These are phyloP conservation scores for Yamadazyma buinensis DNA, from an alignment of 1,139 yeast genomes.

Conservation along the genomic window DNA sequence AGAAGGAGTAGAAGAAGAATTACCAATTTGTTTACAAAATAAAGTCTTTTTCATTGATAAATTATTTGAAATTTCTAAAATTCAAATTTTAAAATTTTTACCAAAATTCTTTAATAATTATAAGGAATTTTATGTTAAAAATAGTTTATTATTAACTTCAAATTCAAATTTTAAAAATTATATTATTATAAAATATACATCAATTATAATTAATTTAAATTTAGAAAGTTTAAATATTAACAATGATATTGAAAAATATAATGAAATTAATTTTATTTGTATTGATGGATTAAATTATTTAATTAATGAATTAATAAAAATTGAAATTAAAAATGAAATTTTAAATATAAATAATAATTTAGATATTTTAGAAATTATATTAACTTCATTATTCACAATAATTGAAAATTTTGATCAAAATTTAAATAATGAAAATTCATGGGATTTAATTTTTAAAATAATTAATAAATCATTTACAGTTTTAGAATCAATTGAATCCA, in stretches of 20 bases:
- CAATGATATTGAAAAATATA: constrained; percentile 15
- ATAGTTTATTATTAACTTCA: constrained; percentile 23
- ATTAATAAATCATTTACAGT: constrained; percentile 60
- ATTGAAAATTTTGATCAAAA: constrained; percentile 68
- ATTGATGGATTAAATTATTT: constrained; percentile 30
- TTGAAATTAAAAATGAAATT: constrained; percentile 22
- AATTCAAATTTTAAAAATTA: constrained; percentile 9
- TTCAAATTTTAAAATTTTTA: constrained; percentile 50
- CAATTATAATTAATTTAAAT: constrained; percentile 45
- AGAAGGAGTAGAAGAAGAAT: background rate
- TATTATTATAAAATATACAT: constrained; percentile 43
- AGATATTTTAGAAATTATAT: constrained; percentile 60
- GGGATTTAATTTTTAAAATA: constrained; percentile 70
- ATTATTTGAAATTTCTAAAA: constrained; percentile 42
- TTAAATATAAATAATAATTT: constrained; percentile 51
- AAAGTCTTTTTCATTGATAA: constrained; percentile 36
- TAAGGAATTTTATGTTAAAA: constrained; percentile 38
- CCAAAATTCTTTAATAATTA: constrained; percentile 45
- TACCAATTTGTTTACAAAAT: constrained; percentile 37
- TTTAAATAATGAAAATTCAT: constrained; percentile 43
- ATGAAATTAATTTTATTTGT: constrained; percentile 18
- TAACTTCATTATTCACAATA: constrained; percentile 63
- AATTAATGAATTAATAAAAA: constrained; percentile 24
- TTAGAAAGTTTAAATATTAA: constrained; percentile 33
- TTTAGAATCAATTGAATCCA: constrained; percentile 18